Evolutionary conservation across 805 yeast species (phyloP).

Genomic region (Tetrapisispora namnaoensis): DNA sequence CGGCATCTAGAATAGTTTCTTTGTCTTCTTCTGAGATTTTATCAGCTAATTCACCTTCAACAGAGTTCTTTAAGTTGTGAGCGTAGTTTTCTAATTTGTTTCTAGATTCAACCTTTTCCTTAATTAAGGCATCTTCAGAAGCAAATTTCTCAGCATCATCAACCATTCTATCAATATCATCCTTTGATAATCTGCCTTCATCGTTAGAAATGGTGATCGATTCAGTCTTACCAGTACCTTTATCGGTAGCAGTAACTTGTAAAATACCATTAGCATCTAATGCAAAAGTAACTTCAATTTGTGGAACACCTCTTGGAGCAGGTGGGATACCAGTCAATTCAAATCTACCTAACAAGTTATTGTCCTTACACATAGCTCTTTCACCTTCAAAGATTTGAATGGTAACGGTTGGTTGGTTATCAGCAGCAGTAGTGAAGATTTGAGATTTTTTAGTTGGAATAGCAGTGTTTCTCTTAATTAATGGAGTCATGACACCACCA

Average conservation of each 20-base stretch:
- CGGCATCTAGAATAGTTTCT: slow-evolving; percentile 78
- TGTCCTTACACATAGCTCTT: slow-evolving; percentile 89
- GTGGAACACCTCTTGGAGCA: slow-evolving; percentile 98
- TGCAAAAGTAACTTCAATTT: slow-evolving; percentile 94
- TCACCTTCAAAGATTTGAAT: slow-evolving; percentile 95
- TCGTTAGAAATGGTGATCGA: slow-evolving; percentile 88
- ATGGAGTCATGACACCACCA: slow-evolving; percentile 95
- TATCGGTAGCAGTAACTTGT: slow-evolving; percentile 88
- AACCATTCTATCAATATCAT: slow-evolving; percentile 95
- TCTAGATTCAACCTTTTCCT: slow-evolving; percentile 80
- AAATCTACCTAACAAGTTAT: slow-evolving; percentile 92
- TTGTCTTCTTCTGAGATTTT: slow-evolving; percentile 85
- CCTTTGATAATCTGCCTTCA: slow-evolving; percentile 88
- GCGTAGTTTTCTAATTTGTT: slow-evolving; percentile 85
- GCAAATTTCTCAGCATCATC: slow-evolving; percentile 94
- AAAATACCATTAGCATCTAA: slow-evolving; percentile 95
- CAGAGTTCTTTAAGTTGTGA: slow-evolving; percentile 66
- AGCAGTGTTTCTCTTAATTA: slow-evolving; percentile 89
- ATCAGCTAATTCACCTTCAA: slow-evolving; percentile 53
- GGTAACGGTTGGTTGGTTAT: slow-evolving; percentile 90
- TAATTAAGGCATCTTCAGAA: slow-evolving; percentile 77
- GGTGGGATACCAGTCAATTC: slow-evolving; percentile 96
- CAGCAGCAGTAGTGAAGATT: slow-evolving; percentile 91
- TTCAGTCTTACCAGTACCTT: slow-evolving; percentile 89
- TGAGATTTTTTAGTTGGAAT: slow-evolving; percentile 94